A percentile compares a stretch with the other conserved stretches of the same genome.
Evolutionary conservation across 257 asterid genomes (phyloP).

Genomic region (Solanum raphanifolium): DNA sequence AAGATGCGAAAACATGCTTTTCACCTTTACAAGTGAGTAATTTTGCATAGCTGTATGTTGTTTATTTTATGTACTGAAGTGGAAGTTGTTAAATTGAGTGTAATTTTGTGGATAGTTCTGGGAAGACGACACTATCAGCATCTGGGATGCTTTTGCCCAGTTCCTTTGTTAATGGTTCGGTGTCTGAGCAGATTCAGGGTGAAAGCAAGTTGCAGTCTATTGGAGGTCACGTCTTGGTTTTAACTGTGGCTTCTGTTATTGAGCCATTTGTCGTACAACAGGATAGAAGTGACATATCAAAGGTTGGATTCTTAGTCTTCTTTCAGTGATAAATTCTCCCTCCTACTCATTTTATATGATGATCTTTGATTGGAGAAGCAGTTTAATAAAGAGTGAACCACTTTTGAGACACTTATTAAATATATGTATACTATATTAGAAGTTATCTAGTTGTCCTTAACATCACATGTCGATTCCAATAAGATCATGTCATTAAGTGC

Average conservation of each 20-base stretch:
- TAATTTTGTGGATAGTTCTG: conserved; percentile 42
- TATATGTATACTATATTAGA: background rate
- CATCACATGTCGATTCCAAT: background rate
- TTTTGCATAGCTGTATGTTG: background rate
- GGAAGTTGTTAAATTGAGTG: background rate
- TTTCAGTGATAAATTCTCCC: background rate
- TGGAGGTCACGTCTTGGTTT: conserved; percentile 32
- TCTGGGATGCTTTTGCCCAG: conserved; percentile 80
- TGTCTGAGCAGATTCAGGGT: conserved; percentile 7
- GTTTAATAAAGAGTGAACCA: background rate
- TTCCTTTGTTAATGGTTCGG: conserved; percentile 19
- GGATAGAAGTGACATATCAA: conserved; percentile 20
- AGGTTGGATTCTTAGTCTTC: conserved; percentile 31
- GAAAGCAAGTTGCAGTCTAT: conserved; percentile 8
- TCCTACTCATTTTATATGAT: background rate
- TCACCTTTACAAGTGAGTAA: conserved; percentile 76
- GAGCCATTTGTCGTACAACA: conserved; percentile 63
- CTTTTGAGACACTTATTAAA: background rate
- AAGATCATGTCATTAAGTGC: background rate
- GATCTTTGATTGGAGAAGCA: background rate
- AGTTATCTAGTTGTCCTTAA: background rate
- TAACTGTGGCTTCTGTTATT: conserved; percentile 83
- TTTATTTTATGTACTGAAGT: background rate
- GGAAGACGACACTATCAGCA: conserved; percentile 85
- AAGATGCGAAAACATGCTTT: conserved; percentile 95